Conservation (phyloP, 2,329 filamentous ascomycete genomes). For the Beauveria asiatica region DNA sequence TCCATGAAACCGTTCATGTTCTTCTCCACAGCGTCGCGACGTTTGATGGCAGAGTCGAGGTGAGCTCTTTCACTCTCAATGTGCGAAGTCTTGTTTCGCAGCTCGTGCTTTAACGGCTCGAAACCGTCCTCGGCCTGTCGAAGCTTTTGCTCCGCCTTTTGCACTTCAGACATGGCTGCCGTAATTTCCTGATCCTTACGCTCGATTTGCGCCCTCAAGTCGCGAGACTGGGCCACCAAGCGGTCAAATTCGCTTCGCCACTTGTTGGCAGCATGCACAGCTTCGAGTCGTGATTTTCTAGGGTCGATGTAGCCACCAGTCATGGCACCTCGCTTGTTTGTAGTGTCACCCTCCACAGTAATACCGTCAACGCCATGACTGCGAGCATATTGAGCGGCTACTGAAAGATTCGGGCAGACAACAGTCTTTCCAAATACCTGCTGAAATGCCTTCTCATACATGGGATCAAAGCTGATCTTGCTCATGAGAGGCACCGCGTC, state of each 20-base stretch:
- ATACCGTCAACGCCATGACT: slow-evolving; percentile 90
- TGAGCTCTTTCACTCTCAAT: slow-evolving; percentile 65
- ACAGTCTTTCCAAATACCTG: slow-evolving; percentile 96
- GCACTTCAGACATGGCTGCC: slow-evolving; percentile 69
- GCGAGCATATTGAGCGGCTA: slow-evolving; percentile 84
- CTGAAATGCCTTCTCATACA: slow-evolving; percentile 77
- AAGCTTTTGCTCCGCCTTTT: slow-evolving; percentile 72
- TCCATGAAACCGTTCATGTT: slow-evolving; percentile 70
- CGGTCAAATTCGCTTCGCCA: slow-evolving; percentile 68
- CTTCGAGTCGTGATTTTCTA: slow-evolving; percentile 77
- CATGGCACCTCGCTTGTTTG: slow-evolving; percentile 90
- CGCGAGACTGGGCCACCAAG: slow-evolving; percentile 52
- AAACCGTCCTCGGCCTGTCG: slow-evolving; percentile 75
- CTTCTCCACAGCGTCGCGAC: slow-evolving; percentile 61
- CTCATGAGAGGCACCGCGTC: slow-evolving; percentile 82
- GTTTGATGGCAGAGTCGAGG: slow-evolving; percentile 58
- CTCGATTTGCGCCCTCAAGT: slow-evolving; percentile 64
- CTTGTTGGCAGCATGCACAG: slow-evolving; percentile 64
- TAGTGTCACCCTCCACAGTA: slow-evolving; percentile 87
- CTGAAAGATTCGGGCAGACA: slow-evolving; percentile 79
- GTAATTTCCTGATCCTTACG: slow-evolving; percentile 84
- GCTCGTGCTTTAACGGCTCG: slow-evolving; percentile 67
- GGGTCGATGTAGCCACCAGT: slow-evolving; percentile 91
- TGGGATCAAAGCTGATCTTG: slow-evolving; percentile 70
- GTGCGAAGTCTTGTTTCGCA: slow-evolving; percentile 66